Evolutionary conservation across 495 filamentous ascomycete genomes (phyloP).

Genomic region (Penicillium angulare): DNA sequence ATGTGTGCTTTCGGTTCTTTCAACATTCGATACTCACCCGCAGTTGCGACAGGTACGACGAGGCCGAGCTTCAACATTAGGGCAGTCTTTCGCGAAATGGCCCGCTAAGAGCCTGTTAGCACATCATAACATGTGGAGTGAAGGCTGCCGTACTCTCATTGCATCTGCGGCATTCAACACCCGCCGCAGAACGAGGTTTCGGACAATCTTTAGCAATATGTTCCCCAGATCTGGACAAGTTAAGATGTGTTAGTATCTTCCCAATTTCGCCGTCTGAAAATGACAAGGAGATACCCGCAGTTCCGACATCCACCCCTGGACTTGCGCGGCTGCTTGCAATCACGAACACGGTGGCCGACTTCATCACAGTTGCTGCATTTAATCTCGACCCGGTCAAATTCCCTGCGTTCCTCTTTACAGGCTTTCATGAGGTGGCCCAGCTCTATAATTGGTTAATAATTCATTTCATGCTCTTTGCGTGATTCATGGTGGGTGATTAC

Average conservation of each 20-base stretch:
- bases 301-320: slow-evolving; percentile 74
- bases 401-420: slow-evolving; percentile 63
- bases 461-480: not conserved
- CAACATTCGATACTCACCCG: slow-evolving; percentile 36
- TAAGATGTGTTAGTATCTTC: slow-evolving; percentile 11
- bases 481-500: slow-evolving; percentile 34
- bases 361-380: slow-evolving; percentile 75
- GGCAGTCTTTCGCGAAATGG: slow-evolving; percentile 84
- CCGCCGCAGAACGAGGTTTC: slow-evolving; percentile 67
- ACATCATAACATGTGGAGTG: not conserved
- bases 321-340: slow-evolving; percentile 61
- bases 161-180: slow-evolving; percentile 81
- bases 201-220: slow-evolving; percentile 63
- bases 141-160: slow-evolving; percentile 51
- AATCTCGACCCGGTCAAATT: slow-evolving; percentile 48
- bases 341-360: slow-evolving; percentile 67
- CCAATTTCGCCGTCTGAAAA: no score
- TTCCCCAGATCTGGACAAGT: slow-evolving; percentile 43
- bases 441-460: slow-evolving; percentile 39
- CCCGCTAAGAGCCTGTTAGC: slow-evolving; percentile 52
- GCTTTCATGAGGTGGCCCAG: slow-evolving; percentile 67
- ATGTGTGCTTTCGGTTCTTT: not conserved
- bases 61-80: slow-evolving; percentile 34
- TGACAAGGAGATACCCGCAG: slow-evolving; percentile 56
- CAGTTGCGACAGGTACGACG: slow-evolving; percentile 63